These are phyloP conservation scores for Backusella macrospora DNA, from an alignment of 192 early-diverging fungal genomes.

Conservation along the genomic window DNA sequence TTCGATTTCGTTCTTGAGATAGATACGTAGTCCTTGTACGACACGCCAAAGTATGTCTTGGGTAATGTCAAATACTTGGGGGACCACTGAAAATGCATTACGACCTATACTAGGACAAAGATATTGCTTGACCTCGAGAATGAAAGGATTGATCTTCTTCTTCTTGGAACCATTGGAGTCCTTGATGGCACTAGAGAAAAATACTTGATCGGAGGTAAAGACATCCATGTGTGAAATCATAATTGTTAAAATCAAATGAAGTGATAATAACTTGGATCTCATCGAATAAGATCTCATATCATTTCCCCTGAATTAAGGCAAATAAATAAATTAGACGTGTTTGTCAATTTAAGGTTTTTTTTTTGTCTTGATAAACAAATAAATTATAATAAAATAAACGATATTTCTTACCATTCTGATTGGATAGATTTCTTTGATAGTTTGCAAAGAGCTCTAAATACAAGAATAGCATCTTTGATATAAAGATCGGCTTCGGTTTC, in stretches of 20 bases:
- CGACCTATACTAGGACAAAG: constrained; percentile 80
- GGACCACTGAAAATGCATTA: constrained; percentile 77
- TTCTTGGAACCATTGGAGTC: constrained; percentile 18
- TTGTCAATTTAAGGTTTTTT: background rate
- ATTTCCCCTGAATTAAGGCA: constrained; percentile 30
- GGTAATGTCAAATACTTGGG: constrained; percentile 80
- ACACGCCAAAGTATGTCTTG: constrained; percentile 85
- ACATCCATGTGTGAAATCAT: constrained; percentile 76
- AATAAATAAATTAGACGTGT: background rate
- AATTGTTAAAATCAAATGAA: constrained; percentile 78
- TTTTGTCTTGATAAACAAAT: background rate
- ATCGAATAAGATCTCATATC: constrained; percentile 82
- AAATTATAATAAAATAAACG: background rate
- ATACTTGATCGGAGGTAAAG: constrained; percentile 65
- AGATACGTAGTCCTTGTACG: constrained; percentile 64
- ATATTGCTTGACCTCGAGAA: constrained; percentile 86
- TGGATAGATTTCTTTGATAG: constrained; percentile 84
- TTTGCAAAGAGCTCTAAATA: constrained; percentile 87
- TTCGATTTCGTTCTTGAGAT: constrained; percentile 86
- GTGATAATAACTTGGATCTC: constrained; percentile 82
- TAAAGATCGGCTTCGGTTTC: constrained; percentile 42
- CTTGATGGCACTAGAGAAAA: constrained; percentile 31
- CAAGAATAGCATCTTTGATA: constrained; percentile 75
- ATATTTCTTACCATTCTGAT: constrained; percentile 51
- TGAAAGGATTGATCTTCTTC: constrained; percentile 61